These are phyloP conservation scores for Umbelopsis sp. DNA, from an alignment of 192 early-diverging fungal genomes.

Conservation along the genomic window DNA sequence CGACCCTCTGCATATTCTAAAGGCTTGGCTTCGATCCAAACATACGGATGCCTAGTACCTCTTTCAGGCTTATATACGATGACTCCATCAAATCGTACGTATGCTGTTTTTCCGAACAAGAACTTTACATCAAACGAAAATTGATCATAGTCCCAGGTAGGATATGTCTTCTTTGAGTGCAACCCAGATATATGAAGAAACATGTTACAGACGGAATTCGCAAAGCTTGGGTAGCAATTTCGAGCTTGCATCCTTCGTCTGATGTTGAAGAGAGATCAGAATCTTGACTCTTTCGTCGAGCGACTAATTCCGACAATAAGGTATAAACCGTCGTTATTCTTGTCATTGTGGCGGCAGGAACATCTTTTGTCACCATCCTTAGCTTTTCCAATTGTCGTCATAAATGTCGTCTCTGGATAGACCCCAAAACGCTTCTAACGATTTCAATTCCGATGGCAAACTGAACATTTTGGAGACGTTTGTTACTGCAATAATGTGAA, in stretches of 20 bases:
- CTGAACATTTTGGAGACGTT: neutral
- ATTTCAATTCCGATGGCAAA: neutral
- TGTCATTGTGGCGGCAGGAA: neutral
- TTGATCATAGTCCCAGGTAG: conserved; percentile 4
- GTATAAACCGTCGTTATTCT: neutral
- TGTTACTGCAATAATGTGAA: neutral
- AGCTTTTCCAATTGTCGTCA: neutral
- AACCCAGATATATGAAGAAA: neutral
- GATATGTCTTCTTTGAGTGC: neutral
- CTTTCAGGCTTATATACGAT: neutral
- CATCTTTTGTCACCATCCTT: neutral
- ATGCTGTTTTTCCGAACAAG: neutral
- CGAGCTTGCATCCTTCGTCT: neutral
- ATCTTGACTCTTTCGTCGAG: neutral
- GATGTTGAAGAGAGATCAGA: neutral
- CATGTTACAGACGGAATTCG: neutral
- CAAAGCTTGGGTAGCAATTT: neutral
- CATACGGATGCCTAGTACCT: neutral
- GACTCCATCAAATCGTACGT: neutral
- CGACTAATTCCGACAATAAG: neutral
- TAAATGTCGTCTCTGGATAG: neutral
- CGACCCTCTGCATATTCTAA: neutral
- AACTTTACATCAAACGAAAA: neutral
- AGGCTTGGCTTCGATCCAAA: neutral
- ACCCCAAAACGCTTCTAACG: neutral